Percentiles rank a stretch among this genome's conserved stretches.
These are phyloP conservation scores for Stellera chamaejasme DNA, from an alignment of 345 rosid genomes.

Conservation along the genomic window DNA sequence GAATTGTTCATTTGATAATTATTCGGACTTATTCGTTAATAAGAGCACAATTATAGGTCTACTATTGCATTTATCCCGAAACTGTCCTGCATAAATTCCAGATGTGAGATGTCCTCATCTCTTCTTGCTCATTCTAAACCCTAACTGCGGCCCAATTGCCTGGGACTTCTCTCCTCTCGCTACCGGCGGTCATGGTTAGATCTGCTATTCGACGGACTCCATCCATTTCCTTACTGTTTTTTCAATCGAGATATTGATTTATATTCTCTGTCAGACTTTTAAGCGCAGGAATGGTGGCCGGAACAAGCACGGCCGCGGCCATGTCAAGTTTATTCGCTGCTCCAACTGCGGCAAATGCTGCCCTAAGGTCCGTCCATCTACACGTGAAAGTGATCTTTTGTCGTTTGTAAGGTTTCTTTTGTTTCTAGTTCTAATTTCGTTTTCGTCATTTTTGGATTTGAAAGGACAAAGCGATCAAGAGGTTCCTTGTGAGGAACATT, in stretches of 20 bases:
- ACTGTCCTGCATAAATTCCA: too few species aligned
- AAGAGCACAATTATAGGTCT: too few species aligned
- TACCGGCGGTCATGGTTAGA: slow-evolving; percentile 4
- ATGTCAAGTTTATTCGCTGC: slow-evolving; percentile 84
- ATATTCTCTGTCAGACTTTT: slow-evolving; percentile 48
- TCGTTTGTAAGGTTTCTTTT: not conserved
- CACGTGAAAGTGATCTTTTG: not conserved
- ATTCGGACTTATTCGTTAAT: too few species aligned
- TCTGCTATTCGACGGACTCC: not conserved
- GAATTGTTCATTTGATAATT: too few species aligned
- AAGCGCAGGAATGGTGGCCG: slow-evolving; percentile 97
- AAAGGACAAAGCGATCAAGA: slow-evolving; percentile 83
- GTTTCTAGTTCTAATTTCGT: not conserved
- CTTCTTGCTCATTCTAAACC: not conserved
- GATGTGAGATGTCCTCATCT: too few species aligned
- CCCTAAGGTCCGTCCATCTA: slow-evolving; percentile 45
- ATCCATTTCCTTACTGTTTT: too few species aligned
- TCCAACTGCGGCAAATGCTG: slow-evolving; percentile 97
- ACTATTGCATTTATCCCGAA: not conserved
- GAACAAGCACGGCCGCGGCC: slow-evolving; percentile 97
- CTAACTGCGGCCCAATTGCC: slow-evolving; percentile 4
- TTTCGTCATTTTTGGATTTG: not conserved
- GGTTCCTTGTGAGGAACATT: slow-evolving; percentile 88
- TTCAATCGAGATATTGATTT: not conserved
- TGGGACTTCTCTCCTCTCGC: not conserved